phyloP scores from a whole-genome alignment of 2,329 filamentous ascomycete genomes.

The Epichloe sp. region DNA sequence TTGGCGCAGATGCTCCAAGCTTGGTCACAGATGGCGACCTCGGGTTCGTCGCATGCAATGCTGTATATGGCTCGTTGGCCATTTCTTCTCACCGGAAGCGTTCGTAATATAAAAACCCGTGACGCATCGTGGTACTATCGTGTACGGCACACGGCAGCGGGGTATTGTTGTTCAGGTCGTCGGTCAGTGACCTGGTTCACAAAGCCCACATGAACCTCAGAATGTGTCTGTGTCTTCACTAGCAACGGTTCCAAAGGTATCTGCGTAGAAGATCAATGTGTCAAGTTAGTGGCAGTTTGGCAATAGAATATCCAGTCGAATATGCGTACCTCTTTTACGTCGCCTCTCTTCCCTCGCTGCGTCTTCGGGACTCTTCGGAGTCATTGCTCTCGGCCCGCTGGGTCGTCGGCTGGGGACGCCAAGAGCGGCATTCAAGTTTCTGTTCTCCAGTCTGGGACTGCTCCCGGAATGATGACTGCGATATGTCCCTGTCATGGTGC shows the following conservation, averaged over 20 bases:
- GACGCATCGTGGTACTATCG: too few relatives aligned
- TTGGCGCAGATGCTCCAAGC: too few relatives aligned
- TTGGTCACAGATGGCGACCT: too few relatives aligned
- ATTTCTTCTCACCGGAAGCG: too few relatives aligned
- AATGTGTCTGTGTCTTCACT: constrained; percentile 26
- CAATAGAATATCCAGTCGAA: background rate
- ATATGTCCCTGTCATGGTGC: constrained; percentile 31
- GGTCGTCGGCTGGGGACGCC: constrained; percentile 39
- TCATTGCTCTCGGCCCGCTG: constrained; percentile 48
- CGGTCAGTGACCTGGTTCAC: too few relatives aligned
- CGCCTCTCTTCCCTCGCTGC: constrained; percentile 33
- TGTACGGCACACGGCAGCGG: too few relatives aligned
- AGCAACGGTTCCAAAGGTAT: constrained; percentile 18
- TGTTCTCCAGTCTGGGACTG: constrained; percentile 44
- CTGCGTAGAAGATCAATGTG: background rate
- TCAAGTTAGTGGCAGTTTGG: background rate
- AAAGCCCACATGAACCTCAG: constrained; percentile 7
- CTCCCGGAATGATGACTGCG: constrained; percentile 40
- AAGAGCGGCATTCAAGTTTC: constrained; percentile 40
- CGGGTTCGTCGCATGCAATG: too few relatives aligned
- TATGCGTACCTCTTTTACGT: constrained; percentile 41
- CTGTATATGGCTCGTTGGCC: too few relatives aligned
- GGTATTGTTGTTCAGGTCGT: too few relatives aligned
- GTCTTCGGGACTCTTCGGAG: constrained; percentile 38
- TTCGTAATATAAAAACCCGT: too few relatives aligned